phyloP scores from a whole-genome alignment of 1,284 basidiomycete species.

The Tremellales sp. region DNA sequence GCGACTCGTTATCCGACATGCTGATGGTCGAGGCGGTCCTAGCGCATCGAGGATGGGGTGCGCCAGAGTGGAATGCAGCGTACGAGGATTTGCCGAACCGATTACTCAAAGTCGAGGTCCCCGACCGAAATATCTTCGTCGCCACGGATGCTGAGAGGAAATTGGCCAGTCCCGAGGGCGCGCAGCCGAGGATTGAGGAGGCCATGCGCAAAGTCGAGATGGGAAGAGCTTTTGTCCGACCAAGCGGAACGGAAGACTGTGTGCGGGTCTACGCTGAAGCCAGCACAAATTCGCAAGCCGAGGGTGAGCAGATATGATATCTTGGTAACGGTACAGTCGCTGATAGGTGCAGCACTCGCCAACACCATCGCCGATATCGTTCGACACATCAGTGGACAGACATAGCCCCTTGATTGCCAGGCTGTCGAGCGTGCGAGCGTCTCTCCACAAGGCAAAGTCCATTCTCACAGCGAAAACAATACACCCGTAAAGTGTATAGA shows the following conservation, averaged over 20 bases:
- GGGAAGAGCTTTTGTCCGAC: slow-evolving; percentile 89
- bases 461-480: background rate
- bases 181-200: slow-evolving; percentile 85
- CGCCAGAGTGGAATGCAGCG: slow-evolving; percentile 84
- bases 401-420: too few relatives aligned
- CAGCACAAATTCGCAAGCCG: slow-evolving; percentile 64
- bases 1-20: slow-evolving; percentile 95
- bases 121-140: slow-evolving; percentile 76
- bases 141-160: slow-evolving; percentile 92
- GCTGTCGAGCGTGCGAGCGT: too few relatives aligned
- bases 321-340: background rate
- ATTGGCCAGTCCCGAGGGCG: slow-evolving; percentile 69
- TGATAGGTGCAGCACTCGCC: slow-evolving; percentile 24
- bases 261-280: slow-evolving; percentile 98
- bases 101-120: slow-evolving; percentile 90
- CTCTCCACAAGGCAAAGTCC: too few relatives aligned
- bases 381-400: slow-evolving; percentile 16
- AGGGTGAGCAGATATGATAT: slow-evolving; percentile 60
- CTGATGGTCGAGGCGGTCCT: slow-evolving; percentile 92
- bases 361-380: slow-evolving; percentile 33
- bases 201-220: slow-evolving; percentile 74
- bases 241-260: slow-evolving; percentile 97
- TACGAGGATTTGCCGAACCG: slow-evolving; percentile 95
- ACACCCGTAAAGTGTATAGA: background rate
- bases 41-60: slow-evolving; percentile 77